Base-by-base conservation (phyloP, 805 yeast species). In the Teunomyces gatunensis region DNA sequence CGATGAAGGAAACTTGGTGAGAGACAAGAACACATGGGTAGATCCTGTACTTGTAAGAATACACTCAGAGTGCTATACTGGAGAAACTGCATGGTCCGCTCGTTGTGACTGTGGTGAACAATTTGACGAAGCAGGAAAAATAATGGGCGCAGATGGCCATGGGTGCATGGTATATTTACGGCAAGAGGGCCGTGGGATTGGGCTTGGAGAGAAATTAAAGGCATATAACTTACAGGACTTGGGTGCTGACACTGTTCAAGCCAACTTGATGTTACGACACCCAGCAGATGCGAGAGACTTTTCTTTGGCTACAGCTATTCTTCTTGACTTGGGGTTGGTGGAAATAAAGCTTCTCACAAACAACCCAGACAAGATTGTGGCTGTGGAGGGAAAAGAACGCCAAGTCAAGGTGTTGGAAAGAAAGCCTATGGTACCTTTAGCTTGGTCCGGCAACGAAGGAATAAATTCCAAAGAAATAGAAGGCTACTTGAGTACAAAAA, bases 61-160 rank as follows among this genome's bases (percentile, higher is more conserved):
- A 55, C 99, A 94, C 63, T 87, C 96, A 3, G 99, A 94, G 64
- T 94, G 99, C 68, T 94, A 92, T 71, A 94, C 99, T 0, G 99
- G 99, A 2, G 99, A 94, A 63, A 94, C 97, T 1, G 98, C 97
- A 7, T 94, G 99, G 99, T 83, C 92, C 49, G 98, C 99, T 1
- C 79, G 99, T 47, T 94, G 99, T 67, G 99, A 94, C 68, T 94
- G 99, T 69, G 99, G 99, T 17, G 99, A 94, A 68, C 99, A 94
- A 71, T 88, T 94, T 59, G 97, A 94, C 67, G 97, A 95, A 67
- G 98, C 98, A 1, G 99, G 97, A 6, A 78, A 95, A 52, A 67
- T 89, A 37, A 94, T 94, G 92, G 96, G 96, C 5, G 72, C 77
- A 48, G 77, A 76, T 42, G 96, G 96, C 13, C 86, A 83, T 54